A percentile compares a stretch with the other conserved stretches of the same genome.
These are phyloP conservation scores for Ensete glaucum DNA, from an alignment of 176 grass and related monocot species.

Conservation along the genomic window DNA sequence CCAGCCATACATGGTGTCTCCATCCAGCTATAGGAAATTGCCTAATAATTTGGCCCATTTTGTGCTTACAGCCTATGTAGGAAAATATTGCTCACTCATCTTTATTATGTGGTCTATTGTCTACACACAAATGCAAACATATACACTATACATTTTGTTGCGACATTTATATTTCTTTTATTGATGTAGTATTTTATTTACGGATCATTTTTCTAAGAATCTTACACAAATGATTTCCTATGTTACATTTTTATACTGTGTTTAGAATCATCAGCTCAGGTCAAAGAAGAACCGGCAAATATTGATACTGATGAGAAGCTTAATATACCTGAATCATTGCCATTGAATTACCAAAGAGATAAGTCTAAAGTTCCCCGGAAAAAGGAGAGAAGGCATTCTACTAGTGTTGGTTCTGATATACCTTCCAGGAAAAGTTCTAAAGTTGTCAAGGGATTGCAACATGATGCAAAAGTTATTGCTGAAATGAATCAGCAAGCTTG, in stretches of 20 bases:
- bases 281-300: conserved; percentile 77
- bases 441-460: conserved; percentile 37
- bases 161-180: not conserved
- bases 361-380: conserved; percentile 44
- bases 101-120: too few species aligned
- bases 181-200: too few species aligned
- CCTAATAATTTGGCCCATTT: too few species aligned
- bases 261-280: conserved; percentile 85
- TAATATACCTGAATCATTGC: conserved; percentile 30
- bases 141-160: too few species aligned
- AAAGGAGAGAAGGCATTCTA: conserved; percentile 57
- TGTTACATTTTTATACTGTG: conserved; percentile 10
- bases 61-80: too few species aligned
- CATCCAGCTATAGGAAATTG: too few species aligned
- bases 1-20: too few species aligned
- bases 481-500: conserved; percentile 61
- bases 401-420: conserved; percentile 38
- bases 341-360: conserved; percentile 41
- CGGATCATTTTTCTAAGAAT: too few species aligned
- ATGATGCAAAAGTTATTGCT: conserved; percentile 50
- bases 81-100: too few species aligned
- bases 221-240: not conserved
- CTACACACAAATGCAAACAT: too few species aligned
- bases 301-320: conserved; percentile 56
- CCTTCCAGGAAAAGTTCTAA: conserved; percentile 61